Percentiles rank a stretch among this genome's conserved stretches.
These are phyloP conservation scores for Gypsophila paniculata DNA, from an alignment of 179 eudicot genomes.

Conservation along the genomic window DNA sequence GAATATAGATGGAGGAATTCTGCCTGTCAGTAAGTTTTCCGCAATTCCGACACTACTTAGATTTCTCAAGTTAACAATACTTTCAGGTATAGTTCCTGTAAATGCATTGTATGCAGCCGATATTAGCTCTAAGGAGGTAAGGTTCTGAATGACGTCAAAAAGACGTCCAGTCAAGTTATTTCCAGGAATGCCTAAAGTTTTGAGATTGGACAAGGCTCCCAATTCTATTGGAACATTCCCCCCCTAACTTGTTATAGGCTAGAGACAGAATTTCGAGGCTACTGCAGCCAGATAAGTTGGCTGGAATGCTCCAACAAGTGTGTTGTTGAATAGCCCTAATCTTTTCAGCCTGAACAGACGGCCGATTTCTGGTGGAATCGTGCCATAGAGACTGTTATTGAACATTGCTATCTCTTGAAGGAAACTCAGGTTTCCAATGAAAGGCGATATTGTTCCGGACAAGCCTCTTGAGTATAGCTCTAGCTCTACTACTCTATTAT, in stretches of 20 bases:
- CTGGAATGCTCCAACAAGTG: constrained; percentile 22
- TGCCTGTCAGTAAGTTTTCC: constrained; percentile 22
- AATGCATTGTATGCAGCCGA: constrained; percentile 13
- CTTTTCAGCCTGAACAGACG: constrained; percentile 15
- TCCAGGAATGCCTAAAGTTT: background rate
- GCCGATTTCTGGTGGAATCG: constrained; percentile 25
- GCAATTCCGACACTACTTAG: constrained; percentile 10
- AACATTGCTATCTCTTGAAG: background rate
- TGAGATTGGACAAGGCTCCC: constrained; percentile 22
- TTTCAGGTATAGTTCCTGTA: constrained; percentile 26
- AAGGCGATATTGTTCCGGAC: constrained; percentile 27
- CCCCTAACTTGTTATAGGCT: constrained; percentile 23
- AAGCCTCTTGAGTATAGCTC: constrained; percentile 17
- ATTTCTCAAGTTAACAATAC: constrained; percentile 11
- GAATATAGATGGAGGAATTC: constrained; percentile 27
- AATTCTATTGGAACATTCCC: constrained; percentile 29
- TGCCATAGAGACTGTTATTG: constrained; percentile 22
- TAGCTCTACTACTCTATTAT: constrained; percentile 16
- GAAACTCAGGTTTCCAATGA: constrained; percentile 27
- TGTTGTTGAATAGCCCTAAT: background rate
- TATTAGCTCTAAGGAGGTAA: constrained; percentile 21
- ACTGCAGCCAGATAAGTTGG: constrained; percentile 23
- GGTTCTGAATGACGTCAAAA: constrained; percentile 18
- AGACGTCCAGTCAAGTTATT: constrained; percentile 28
- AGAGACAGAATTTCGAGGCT: constrained; percentile 10